Evolutionary conservation across 2,329 filamentous ascomycete species (phyloP).

Genomic region (Lachnellula cervina): DNA sequence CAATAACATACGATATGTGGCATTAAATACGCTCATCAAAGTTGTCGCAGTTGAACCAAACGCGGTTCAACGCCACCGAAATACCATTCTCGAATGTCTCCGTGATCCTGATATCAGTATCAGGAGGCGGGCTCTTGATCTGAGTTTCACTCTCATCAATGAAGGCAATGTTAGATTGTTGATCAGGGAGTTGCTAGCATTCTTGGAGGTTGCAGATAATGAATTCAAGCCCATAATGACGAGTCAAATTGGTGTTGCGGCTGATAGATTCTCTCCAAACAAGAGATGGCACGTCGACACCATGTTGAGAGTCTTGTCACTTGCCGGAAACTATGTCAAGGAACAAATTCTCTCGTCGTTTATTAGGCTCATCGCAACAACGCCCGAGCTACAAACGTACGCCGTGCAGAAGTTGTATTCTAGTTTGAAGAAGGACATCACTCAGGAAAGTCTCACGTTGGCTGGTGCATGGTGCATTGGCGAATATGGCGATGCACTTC

Average conservation of each 20-base stretch:
- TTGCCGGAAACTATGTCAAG: conserved; percentile 95
- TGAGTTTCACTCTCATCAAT: conserved; percentile 98
- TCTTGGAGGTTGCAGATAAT: conserved; percentile 94
- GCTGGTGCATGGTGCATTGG: conserved; percentile 97
- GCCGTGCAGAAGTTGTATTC: conserved; percentile 92
- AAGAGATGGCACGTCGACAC: conserved; percentile 99
- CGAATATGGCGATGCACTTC: conserved; percentile 88
- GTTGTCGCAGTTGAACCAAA: conserved; percentile 98
- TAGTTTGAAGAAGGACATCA: conserved; percentile 91
- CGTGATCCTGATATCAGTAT: conserved; percentile 98
- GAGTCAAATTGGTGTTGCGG: conserved; percentile 93
- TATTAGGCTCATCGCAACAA: conserved; percentile 90
- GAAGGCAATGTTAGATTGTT: conserved; percentile 92
- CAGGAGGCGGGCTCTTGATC: conserved; percentile 84
- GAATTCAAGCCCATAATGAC: conserved; percentile 99
- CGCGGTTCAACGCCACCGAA: conserved; percentile 92
- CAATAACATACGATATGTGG: conserved; percentile 98
- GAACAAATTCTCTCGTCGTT: conserved; percentile 97
- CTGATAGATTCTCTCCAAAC: conserved; percentile 91
- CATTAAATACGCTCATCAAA: conserved; percentile 94
- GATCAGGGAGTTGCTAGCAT: conserved; percentile 87
- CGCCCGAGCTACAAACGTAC: conserved; percentile 91
- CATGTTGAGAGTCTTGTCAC: conserved; percentile 86
- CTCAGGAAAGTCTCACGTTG: conserved; percentile 89
- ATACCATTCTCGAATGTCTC: conserved; percentile 94